Evolutionary conservation across 1,284 basidiomycete species (phyloP), one percentile per base, ranked within the genome.

Genomic region (Tilletiaria anomala): DNA sequence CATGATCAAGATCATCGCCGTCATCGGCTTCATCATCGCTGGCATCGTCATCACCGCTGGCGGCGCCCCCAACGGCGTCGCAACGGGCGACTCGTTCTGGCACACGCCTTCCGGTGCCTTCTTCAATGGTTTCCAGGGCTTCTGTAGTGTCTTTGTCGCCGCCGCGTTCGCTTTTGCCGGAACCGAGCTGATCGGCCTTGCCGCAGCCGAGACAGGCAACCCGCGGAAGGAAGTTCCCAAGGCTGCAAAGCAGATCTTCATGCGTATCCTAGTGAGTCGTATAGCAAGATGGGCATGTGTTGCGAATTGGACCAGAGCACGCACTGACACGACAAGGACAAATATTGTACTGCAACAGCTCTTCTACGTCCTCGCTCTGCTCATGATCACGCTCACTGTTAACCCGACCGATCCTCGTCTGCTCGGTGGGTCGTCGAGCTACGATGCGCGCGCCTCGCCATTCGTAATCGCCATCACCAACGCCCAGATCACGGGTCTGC

Each of bases 121-220:
- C 47, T 45, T 47, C 39, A 64, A 64, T 35, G 61, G 57, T 11
- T 65, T 65, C 54, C 61, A 64, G 42, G 63, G 63, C 22, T 61
- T 62, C 50, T 46, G 48, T 14, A 50, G 53, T n/a, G 48, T 62
- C 21, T 66, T 66, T 23, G 53, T 58, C 35, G 52, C 50, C 0
- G 63, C 60, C n/a, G 59, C 61, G 10, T 63, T 65, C 42, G 51
- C 58, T 32, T 65, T 61, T 32, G 47, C 55, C 8, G 59, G 68
- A 35, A 68, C 56, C 11, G 51, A 65, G 48, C 50, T 86, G 76
- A 37, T 82, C 73, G 79, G 79, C 79, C 48, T 77, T 70, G 50
- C 77, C 70, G 61, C 73, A 71, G 53, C 82, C 76, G 45, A 81
- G 73, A 72, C 72, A 3, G 62, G 64, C 43, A 70, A 73, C 58